Evolutionary conservation across 352 stramenopile species (phyloP).

Genomic region (Phytophthora constricta): DNA sequence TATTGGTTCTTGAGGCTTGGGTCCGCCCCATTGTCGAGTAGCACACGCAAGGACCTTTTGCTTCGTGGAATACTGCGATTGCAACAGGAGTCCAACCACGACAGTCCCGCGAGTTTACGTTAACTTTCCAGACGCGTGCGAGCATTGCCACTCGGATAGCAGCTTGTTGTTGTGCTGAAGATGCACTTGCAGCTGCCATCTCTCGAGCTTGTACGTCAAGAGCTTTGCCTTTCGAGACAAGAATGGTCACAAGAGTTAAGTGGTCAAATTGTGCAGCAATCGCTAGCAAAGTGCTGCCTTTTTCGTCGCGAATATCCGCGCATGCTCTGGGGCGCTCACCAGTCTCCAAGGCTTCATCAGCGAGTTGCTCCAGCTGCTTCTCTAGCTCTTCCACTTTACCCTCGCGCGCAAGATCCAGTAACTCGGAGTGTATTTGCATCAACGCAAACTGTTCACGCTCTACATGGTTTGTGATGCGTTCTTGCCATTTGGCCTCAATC

Average conservation of each 20-base stretch:
- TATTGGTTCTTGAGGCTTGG: constrained; percentile 90
- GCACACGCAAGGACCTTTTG: constrained; percentile 71
- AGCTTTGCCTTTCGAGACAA: constrained; percentile 73
- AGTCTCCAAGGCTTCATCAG: constrained; percentile 68
- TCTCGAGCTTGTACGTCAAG: constrained; percentile 34
- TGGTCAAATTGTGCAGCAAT: constrained; percentile 81
- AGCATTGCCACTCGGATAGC: constrained; percentile 43
- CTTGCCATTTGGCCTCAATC: constrained; percentile 85
- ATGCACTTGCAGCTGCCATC: constrained; percentile 27
- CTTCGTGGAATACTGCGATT: constrained; percentile 90
- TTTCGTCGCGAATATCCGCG: constrained; percentile 80
- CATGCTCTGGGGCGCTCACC: constrained; percentile 68
- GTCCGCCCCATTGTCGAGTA: constrained; percentile 84
- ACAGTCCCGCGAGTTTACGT: constrained; percentile 76
- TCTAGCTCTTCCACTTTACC: constrained; percentile 63
- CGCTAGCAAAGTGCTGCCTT: constrained; percentile 76
- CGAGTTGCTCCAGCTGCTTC: constrained; percentile 69
- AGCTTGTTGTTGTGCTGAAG: constrained; percentile 31
- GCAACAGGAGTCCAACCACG: constrained; percentile 88
- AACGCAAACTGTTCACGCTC: constrained; percentile 86
- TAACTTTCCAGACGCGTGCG: constrained; percentile 62
- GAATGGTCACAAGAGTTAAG: constrained; percentile 54
- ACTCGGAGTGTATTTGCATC: constrained; percentile 82
- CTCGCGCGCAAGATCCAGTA: constrained; percentile 56
- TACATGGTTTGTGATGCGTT: constrained; percentile 85